A percentile compares a stretch with the other conserved stretches of the same genome.
These are phyloP conservation scores for Jacaranda copaia DNA, from an alignment of 257 asterid genomes.

Conservation along the genomic window DNA sequence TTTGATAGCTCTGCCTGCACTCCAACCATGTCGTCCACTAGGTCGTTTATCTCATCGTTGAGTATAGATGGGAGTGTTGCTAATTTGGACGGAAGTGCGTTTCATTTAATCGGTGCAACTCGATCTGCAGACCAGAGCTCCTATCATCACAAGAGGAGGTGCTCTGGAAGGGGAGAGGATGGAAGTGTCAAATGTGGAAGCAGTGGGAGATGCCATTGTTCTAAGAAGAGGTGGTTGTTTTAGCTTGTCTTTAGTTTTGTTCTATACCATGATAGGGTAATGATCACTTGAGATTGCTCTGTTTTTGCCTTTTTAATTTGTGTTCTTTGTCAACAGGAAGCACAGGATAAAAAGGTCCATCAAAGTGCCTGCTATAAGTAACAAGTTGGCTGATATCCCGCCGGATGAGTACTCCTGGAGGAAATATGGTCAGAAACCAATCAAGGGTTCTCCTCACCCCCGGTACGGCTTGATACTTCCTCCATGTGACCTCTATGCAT, in stretches of 20 bases:
- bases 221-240: slow-evolving; percentile 78
- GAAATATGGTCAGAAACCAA: slow-evolving; percentile 85
- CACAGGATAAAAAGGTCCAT: slow-evolving; percentile 71
- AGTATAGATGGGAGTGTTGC: slow-evolving; percentile 89
- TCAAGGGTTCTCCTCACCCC: slow-evolving; percentile 86
- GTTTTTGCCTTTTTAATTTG: slow-evolving; percentile 12
- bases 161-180: slow-evolving; percentile 81
- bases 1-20: slow-evolving; percentile 84
- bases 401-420: slow-evolving; percentile 85
- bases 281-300: background rate
- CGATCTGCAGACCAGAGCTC: slow-evolving; percentile 84
- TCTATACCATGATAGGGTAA: background rate
- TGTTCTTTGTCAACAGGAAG: slow-evolving; percentile 49
- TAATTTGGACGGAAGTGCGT: slow-evolving; percentile 66
- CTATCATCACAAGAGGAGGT: slow-evolving; percentile 72
- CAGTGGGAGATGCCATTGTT: slow-evolving; percentile 85
- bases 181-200: slow-evolving; percentile 94
- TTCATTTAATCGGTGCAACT: slow-evolving; percentile 69
- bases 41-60: slow-evolving; percentile 87
- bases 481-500: background rate
- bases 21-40: slow-evolving; percentile 82
- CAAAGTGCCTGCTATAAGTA: slow-evolving; percentile 80
- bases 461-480: slow-evolving; percentile 46
- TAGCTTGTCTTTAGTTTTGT: background rate
- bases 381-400: slow-evolving; percentile 79